A percentile compares a stretch with the other conserved stretches of the same genome.
Conservation (phyloP, 495 filamentous ascomycete genomes). For the Xylaria bambusicola region DNA sequence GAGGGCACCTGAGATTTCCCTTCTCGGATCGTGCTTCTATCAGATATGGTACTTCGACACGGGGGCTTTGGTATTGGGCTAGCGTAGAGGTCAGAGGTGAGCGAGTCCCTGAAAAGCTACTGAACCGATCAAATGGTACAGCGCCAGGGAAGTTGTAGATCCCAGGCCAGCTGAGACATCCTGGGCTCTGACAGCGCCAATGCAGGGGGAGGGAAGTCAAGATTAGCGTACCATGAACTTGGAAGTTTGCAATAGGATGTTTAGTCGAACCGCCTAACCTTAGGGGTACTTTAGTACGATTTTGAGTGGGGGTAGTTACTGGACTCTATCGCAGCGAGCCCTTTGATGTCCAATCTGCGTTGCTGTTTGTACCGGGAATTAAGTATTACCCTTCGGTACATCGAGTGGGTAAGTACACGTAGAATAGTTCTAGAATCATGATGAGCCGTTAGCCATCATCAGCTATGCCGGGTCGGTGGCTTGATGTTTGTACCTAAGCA, state of each 20-base stretch:
- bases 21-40: too few species aligned
- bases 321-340: too few species aligned
- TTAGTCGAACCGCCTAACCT: too few species aligned
- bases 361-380: neutral
- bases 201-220: neutral
- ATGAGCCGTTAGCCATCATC: neutral
- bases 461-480: neutral
- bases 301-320: too few species aligned
- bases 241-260: neutral
- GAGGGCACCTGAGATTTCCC: too few species aligned
- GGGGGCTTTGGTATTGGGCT: too few species aligned
- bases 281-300: too few species aligned
- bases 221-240: neutral
- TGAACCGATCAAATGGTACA: neutral
- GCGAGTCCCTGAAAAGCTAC: too few species aligned
- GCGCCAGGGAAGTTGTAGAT: neutral
- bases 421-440: neutral
- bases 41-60: too few species aligned
- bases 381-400: neutral
- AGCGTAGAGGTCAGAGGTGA: too few species aligned
- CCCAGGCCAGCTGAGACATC: constrained; percentile 11
- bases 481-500: constrained; percentile 1
- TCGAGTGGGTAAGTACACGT: neutral
- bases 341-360: too few species aligned
- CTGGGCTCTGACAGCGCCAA: constrained; percentile 1